phyloP scores from a whole-genome alignment of 257 asterid species.

The Solanum bulbocastanum region DNA sequence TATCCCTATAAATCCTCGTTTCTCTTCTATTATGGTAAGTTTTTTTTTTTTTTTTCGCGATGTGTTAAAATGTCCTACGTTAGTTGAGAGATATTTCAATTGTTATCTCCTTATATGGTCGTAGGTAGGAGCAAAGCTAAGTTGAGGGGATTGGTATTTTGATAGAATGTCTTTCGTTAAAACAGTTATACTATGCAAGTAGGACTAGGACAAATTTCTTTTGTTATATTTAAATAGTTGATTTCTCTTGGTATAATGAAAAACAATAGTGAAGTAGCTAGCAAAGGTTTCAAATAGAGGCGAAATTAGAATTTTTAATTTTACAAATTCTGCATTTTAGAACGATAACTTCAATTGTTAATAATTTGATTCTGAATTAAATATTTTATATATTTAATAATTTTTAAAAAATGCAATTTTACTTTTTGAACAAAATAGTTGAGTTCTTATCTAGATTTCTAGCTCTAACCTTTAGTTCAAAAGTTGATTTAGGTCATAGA shows the following conservation, averaged over 20 bases:
- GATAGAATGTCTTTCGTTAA: not conserved
- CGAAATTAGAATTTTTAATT: too few relatives aligned
- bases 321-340: too few relatives aligned
- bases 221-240: too few relatives aligned
- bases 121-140: not conserved
- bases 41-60: not conserved
- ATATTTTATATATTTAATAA: too few relatives aligned
- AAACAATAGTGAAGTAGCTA: not conserved
- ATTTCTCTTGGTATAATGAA: not conserved
- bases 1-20: slow-evolving; percentile 26
- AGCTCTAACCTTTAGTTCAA: not conserved
- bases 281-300: not conserved
- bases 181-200: not conserved
- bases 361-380: too few relatives aligned
- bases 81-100: not conserved
- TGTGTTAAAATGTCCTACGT: not conserved
- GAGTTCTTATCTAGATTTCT: not conserved
- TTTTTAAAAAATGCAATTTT: not conserved
- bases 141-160: not conserved
- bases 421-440: not conserved
- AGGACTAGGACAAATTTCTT: too few relatives aligned
- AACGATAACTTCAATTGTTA: too few relatives aligned
- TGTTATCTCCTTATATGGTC: not conserved
- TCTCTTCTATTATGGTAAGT: slow-evolving; percentile 38
- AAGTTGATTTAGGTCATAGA: not conserved